Base-by-base conservation (phyloP, 1,139 yeast genomes). In the Sugiyamaella sp. region DNA sequence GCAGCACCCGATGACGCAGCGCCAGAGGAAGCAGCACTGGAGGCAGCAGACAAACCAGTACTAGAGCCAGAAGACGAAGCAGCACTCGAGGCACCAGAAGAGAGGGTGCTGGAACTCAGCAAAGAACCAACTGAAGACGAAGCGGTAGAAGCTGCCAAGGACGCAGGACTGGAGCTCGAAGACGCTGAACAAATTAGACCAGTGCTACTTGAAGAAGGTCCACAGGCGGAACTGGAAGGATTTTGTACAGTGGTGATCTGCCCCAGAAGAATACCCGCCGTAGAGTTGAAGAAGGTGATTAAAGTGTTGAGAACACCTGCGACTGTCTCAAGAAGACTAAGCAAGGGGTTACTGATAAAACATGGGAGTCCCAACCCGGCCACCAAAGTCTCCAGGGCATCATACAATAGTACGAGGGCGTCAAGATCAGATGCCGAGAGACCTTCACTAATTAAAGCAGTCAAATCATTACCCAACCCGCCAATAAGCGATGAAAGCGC, bases 1-100 rank as follows among this genome's bases (percentile, higher is more conserved):
- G 54, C 40, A 33, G 58, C 16, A 29, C 35, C 12, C 14, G 46
- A 14, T 2, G 46, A n/a, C n/a, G 22, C 25, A 24, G 53, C 54
- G 16, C 45, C 51, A 17, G 50, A 43, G 16, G 51, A 45, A n/a
- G 47, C 33, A 19, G 47, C 17, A 16, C 43, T 24, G 25, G 45
- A 53, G 17, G 48, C 45, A 25, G 53, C 24, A 52, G 20, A 35
- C n/a, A n/a, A n/a, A n/a, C n/a, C n/a, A 19, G 38, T 25, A 2
- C 29, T 2, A 38, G 47, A 39, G 27, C 52, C 53, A 19, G 45
- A 12, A 4, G 46, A 40, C 40, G 40, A 54, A 43, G 52, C 58
- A 50, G 12, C 43, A 50, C 55, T 52, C 52, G 55, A 33, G 24
- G 52, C 35, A 38, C 25, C 22, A 19, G 22, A 20, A 17, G 42